phyloP scores from a whole-genome alignment of 2,329 filamentous ascomycete genomes.

The Alternaria sp. region DNA sequence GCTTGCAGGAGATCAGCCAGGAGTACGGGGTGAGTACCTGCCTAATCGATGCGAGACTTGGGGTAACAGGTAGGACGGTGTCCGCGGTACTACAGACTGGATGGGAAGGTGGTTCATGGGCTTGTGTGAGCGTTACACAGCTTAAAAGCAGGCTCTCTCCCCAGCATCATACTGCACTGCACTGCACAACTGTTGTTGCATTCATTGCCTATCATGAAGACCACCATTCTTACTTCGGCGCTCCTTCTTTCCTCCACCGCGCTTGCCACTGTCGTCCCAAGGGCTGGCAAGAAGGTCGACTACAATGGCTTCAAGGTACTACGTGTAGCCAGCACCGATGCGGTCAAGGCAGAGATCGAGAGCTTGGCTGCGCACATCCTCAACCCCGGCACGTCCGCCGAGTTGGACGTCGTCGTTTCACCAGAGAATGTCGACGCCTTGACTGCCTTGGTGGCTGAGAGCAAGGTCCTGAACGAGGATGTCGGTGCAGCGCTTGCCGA shows the following conservation, averaged over 20 bases:
- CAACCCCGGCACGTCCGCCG: conserved; percentile 37
- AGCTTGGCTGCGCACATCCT: conserved; percentile 41
- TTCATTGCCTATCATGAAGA: conserved; percentile 35
- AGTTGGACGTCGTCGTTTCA: conserved; percentile 46
- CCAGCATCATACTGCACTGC: neutral
- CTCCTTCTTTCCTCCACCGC: conserved; percentile 30
- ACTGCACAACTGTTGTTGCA: conserved; percentile 1
- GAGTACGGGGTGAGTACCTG: conserved; percentile 26
- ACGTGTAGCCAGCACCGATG: conserved; percentile 30
- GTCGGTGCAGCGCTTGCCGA: conserved; percentile 42
- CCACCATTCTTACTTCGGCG: conserved; percentile 31
- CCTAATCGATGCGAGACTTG: conserved; percentile 23
- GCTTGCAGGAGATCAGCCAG: conserved; percentile 19
- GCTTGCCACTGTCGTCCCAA: conserved; percentile 35
- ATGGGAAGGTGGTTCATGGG: conserved; percentile 28
- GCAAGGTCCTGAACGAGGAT: conserved; percentile 42
- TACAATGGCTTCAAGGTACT: conserved; percentile 48
- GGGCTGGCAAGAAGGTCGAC: conserved; percentile 40
- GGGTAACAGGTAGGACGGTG: conserved; percentile 5
- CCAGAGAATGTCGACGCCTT: conserved; percentile 42
- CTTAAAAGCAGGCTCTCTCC: conserved; percentile 21
- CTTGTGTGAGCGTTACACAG: neutral
- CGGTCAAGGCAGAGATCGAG: conserved; percentile 39
- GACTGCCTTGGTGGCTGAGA: conserved; percentile 33
- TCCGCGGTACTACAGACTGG: conserved; percentile 15